Evolutionary conservation across 805 yeast genomes (phyloP).

Genomic region (Helenozyma baotianmanensis): DNA sequence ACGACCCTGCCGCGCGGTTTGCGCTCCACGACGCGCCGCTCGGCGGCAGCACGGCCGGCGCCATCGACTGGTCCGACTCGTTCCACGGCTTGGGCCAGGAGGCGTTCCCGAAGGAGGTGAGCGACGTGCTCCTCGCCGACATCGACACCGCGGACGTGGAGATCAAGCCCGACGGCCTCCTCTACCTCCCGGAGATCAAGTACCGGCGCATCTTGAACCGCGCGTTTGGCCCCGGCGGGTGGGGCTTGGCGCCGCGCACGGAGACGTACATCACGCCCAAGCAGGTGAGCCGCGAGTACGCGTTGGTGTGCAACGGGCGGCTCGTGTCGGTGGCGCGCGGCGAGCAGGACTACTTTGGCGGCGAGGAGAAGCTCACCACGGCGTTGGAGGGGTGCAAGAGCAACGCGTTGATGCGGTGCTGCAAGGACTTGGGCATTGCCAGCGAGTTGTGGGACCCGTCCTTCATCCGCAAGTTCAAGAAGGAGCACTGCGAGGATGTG

Average conservation of each 20-base stretch:
- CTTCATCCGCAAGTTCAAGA: conserved; percentile 53
- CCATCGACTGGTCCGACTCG: conserved; percentile 76
- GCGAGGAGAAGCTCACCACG: conserved; percentile 82
- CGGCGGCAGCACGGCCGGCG: conserved; percentile 12
- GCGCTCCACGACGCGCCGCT: conserved; percentile 23
- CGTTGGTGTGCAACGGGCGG: conserved; percentile 79
- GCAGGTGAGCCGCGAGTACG: conserved; percentile 85
- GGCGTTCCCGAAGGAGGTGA: conserved; percentile 64
- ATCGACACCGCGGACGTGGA: conserved; percentile 76
- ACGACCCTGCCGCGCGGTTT: conserved; percentile 1
- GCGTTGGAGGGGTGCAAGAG: conserved; percentile 97
- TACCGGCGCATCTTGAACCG: conserved; percentile 83
- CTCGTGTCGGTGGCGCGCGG: conserved; percentile 91
- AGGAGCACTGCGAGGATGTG: conserved; percentile 62
- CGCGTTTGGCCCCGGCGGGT: conserved; percentile 98
- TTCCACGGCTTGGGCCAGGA: conserved; percentile 79
- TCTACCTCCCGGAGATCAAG: conserved; percentile 92
- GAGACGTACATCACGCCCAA: conserved; percentile 73
- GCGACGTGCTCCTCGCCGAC: conserved; percentile 56
- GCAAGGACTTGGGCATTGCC: conserved; percentile 95
- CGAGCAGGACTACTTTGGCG: conserved; percentile 84
- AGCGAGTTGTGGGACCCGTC: conserved; percentile 97
- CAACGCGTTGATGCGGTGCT: conserved; percentile 95
- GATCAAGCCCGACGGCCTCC: conserved; percentile 90
- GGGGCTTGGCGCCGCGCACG: conserved; percentile 96